phyloP scores from a whole-genome alignment of 371 early-diverging fungal species.

The Mortierella sp. region DNA sequence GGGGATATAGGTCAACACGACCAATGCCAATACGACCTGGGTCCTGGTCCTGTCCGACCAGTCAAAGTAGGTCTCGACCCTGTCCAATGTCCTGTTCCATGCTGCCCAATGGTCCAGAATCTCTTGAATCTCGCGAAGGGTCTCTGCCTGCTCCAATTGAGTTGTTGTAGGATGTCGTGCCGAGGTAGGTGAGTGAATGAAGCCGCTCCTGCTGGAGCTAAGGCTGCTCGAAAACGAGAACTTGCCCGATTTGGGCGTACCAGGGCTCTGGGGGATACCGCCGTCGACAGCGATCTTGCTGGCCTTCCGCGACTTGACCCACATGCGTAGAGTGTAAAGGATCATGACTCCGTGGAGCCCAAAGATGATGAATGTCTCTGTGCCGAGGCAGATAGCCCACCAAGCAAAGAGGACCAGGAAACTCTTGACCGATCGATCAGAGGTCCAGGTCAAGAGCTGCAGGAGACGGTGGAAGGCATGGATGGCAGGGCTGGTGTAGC shows the following conservation, averaged over 20 bases:
- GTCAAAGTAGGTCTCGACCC: slow-evolving; percentile 38
- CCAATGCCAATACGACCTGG: slow-evolving; percentile 24
- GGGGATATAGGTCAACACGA: slow-evolving; percentile 41
- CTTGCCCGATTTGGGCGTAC: slow-evolving; percentile 35
- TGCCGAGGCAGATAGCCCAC: slow-evolving; percentile 59
- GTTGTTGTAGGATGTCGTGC: slow-evolving; percentile 48
- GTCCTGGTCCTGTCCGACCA: slow-evolving; percentile 58
- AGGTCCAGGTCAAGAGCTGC: slow-evolving; percentile 57
- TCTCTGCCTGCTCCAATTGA: slow-evolving; percentile 55
- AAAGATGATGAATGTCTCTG: slow-evolving; percentile 53
- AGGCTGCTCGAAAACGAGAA: slow-evolving; percentile 27
- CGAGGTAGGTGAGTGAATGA: slow-evolving; percentile 21
- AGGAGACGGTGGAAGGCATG: slow-evolving; percentile 50
- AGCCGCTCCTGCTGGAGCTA: slow-evolving; percentile 25
- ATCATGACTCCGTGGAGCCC: slow-evolving; percentile 49
- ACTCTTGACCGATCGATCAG: slow-evolving; percentile 57
- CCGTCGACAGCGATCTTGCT: slow-evolving; percentile 20
- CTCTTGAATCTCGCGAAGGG: slow-evolving; percentile 56
- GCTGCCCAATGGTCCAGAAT: slow-evolving; percentile 59
- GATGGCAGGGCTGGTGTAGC: slow-evolving; percentile 54
- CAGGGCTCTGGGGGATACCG: slow-evolving; percentile 24
- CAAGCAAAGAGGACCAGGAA: slow-evolving; percentile 58
- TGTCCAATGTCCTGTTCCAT: slow-evolving; percentile 44
- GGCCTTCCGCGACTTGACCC: slow-evolving; percentile 56
- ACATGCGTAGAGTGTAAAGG: slow-evolving; percentile 42